These are phyloP conservation scores for Hirschfeldia incana DNA, from an alignment of 345 rosid species.

Conservation along the genomic window DNA sequence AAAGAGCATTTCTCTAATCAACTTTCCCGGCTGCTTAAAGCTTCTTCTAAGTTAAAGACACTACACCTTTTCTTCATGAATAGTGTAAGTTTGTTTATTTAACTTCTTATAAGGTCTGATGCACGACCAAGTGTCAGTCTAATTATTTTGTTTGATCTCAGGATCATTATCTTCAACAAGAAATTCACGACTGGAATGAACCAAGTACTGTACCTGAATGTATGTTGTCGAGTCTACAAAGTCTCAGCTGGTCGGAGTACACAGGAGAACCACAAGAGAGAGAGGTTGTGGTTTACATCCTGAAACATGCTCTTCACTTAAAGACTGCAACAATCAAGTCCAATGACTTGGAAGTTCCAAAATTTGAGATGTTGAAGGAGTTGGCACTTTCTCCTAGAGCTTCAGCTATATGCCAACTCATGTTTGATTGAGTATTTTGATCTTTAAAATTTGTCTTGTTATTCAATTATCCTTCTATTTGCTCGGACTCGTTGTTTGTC, in stretches of 20 bases:
- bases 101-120: not conserved
- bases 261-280: not conserved
- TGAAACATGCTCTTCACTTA: not conserved
- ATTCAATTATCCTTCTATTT: not conserved
- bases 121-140: not conserved
- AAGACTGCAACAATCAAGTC: not conserved
- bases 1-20: not conserved
- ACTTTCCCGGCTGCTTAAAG: slow-evolving; percentile 6
- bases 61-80: not conserved
- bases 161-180: not conserved
- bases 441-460: not conserved
- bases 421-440: slow-evolving; percentile 1
- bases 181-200: not conserved
- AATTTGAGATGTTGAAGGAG: slow-evolving; percentile 12
- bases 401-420: slow-evolving; percentile 19
- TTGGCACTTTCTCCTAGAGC: slow-evolving; percentile 25
- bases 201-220: slow-evolving; percentile 21
- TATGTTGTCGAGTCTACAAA: slow-evolving; percentile 7
- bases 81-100: slow-evolving; percentile 3
- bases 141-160: not conserved
- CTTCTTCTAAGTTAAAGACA: not conserved
- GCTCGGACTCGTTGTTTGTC: not conserved
- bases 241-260: not conserved
- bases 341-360: not conserved
- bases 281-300: slow-evolving; percentile 9